Percentiles rank a stretch among this genome's conserved stretches.
phyloP scores from a whole-genome alignment of 306 rosid species.

The Biancaea sappan region DNA sequence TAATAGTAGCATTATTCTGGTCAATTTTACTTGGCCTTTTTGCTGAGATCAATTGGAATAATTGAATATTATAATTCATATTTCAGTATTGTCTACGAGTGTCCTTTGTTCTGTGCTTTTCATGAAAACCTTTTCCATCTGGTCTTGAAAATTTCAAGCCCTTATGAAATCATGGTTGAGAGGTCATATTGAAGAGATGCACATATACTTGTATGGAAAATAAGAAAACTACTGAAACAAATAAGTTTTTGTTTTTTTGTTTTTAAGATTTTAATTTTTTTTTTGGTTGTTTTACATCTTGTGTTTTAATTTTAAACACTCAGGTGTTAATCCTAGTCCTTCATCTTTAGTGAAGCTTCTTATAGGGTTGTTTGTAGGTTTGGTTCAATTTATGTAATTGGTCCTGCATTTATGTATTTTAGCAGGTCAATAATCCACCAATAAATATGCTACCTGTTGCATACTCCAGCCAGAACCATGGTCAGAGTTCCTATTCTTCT shows the following conservation, averaged over 20 bases:
- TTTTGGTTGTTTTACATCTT: too few relatives aligned
- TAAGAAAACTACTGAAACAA: not conserved
- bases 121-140: not conserved
- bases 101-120: too few relatives aligned
- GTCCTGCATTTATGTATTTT: conserved; percentile 38
- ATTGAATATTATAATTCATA: conserved; percentile 28
- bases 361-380: conserved; percentile 4
- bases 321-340: not conserved
- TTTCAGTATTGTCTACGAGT: conserved; percentile 5
- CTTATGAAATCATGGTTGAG: conserved; percentile 17
- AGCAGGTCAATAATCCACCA: conserved; percentile 81
- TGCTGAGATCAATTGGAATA: too few relatives aligned
- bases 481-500: conserved; percentile 82
- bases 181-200: conserved; percentile 1
- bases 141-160: conserved; percentile 14
- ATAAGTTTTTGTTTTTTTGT: not conserved
- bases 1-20: not conserved
- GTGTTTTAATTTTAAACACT: not conserved
- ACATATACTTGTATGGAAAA: not conserved
- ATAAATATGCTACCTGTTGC: conserved; percentile 76
- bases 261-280: too few relatives aligned
- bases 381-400: conserved; percentile 29
- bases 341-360: conserved; percentile 10
- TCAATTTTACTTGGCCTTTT: too few relatives aligned
- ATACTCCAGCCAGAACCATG: conserved; percentile 74